These are phyloP conservation scores for Tricholoma bakamatsutake DNA, from an alignment of 768 basidiomycete species.

Conservation along the genomic window DNA sequence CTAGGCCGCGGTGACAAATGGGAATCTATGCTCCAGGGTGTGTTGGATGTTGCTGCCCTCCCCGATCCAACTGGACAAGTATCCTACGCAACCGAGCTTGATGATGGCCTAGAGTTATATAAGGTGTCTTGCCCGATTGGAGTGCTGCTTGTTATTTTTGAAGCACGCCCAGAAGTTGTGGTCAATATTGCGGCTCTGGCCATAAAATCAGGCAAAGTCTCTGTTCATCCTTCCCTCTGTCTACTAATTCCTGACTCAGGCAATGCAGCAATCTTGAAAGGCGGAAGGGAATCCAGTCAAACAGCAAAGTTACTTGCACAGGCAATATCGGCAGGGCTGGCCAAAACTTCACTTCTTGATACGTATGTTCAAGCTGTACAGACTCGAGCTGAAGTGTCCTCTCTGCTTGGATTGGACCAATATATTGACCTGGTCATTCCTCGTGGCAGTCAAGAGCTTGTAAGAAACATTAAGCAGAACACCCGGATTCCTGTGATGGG, in stretches of 20 bases:
- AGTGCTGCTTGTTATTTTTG: conserved; percentile 93
- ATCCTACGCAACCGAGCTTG: conserved; percentile 85
- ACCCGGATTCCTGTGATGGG: conserved; percentile 98
- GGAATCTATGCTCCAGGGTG: conserved; percentile 89
- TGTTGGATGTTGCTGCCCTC: conserved; percentile 79
- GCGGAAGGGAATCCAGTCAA: conserved; percentile 89
- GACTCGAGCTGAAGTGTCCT: conserved; percentile 85
- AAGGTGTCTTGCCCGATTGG: conserved; percentile 96
- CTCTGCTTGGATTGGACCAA: conserved; percentile 77
- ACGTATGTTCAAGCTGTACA: conserved; percentile 91
- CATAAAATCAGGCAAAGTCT: conserved; percentile 79
- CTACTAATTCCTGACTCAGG: conserved; percentile 40
- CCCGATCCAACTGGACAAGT: conserved; percentile 84
- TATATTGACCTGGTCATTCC: conserved; percentile 98
- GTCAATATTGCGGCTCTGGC: conserved; percentile 95
- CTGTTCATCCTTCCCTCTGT: not conserved
- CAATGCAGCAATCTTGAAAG: conserved; percentile 95
- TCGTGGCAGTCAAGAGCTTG: conserved; percentile 87
- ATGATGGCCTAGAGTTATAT: conserved; percentile 83
- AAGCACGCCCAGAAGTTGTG: conserved; percentile 95
- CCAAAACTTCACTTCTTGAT: conserved; percentile 63
- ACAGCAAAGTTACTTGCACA: conserved; percentile 73
- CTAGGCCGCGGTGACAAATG: conserved; percentile 79
- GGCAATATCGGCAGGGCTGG: conserved; percentile 74
- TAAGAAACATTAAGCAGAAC: conserved; percentile 79